Evolutionary conservation across 1,284 basidiomycete genomes (phyloP).

Genomic region (Macrocystidia cucumis): DNA sequence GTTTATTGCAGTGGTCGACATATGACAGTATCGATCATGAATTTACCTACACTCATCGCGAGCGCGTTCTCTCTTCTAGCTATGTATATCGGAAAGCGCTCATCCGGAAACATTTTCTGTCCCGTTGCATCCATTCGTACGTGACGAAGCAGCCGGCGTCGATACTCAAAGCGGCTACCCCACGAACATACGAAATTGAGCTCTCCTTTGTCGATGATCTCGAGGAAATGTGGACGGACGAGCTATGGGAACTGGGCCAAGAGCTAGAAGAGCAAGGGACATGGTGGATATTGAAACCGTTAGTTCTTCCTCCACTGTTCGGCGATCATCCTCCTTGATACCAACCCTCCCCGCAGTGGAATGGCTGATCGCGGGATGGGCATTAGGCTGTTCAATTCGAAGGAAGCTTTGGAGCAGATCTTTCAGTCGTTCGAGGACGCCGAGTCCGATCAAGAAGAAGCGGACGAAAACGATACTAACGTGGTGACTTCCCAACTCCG

Average conservation of each 20-base stretch:
- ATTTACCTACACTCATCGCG: constrained; percentile 43
- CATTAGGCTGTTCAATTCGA: constrained; percentile 84
- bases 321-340: constrained; percentile 4
- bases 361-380: constrained; percentile 97
- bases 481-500: constrained; percentile 83
- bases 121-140: constrained; percentile 71
- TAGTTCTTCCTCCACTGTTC: constrained; percentile 11
- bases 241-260: constrained; percentile 82
- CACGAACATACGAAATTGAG: constrained; percentile 84
- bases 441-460: constrained; percentile 30
- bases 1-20: constrained; percentile 67
- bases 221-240: constrained; percentile 91
- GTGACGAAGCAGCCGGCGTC: constrained; percentile 64
- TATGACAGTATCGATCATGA: constrained; percentile 83
- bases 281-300: constrained; percentile 96
- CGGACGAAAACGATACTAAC: constrained; percentile 34
- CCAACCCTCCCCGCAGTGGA: constrained; percentile 35
- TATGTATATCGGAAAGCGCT: constrained; percentile 91
- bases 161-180: constrained; percentile 48
- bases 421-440: constrained; percentile 81
- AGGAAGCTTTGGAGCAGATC: constrained; percentile 67
- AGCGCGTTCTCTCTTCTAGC: constrained; percentile 65
- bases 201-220: constrained; percentile 92
- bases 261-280: constrained; percentile 45
- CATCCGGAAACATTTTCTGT: constrained; percentile 93